Evolutionary conservation across 257 asterid species (phyloP).

Genomic region (Eucommia ulmoides): DNA sequence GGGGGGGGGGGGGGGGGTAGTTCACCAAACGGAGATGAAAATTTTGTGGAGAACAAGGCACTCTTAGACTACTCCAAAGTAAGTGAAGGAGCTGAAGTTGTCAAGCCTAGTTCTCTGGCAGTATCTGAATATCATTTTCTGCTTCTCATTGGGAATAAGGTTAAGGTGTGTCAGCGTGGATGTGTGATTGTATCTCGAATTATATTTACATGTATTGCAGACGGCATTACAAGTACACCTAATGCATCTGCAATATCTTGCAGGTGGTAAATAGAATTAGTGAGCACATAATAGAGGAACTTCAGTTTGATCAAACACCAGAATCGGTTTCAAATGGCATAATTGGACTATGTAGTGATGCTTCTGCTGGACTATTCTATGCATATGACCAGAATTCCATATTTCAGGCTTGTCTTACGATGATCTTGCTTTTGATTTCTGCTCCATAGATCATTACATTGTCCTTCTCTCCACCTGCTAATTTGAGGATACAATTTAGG

Average conservation of each 20-base stretch:
- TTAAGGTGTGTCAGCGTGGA: constrained; percentile 88
- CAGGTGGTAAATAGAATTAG: constrained; percentile 95
- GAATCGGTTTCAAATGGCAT: constrained; percentile 76
- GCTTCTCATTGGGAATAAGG: constrained; percentile 86
- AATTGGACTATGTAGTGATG: constrained; percentile 92
- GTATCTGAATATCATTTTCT: constrained; percentile 94
- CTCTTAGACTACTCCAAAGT: constrained; percentile 67
- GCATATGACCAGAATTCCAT: constrained; percentile 89
- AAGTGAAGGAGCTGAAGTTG: constrained; percentile 73
- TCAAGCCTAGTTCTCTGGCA: constrained; percentile 90
- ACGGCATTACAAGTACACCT: not conserved
- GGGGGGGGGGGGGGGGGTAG: too few species aligned
- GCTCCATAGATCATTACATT: constrained; percentile 7
- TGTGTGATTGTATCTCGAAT: too few species aligned
- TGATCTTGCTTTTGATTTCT: constrained; percentile 7
- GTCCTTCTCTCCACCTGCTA: constrained; percentile 5
- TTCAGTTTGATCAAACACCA: constrained; percentile 68
- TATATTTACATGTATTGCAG: too few species aligned
- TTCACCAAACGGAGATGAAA: constrained; percentile 86
- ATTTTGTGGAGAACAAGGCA: constrained; percentile 99
- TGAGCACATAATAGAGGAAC: constrained; percentile 89
- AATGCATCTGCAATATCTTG: constrained; percentile 9
- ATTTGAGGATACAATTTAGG: constrained; percentile 32
- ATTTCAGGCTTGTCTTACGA: constrained; percentile 56
- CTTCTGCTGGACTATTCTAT: constrained; percentile 96